A percentile compares a stretch with the other conserved stretches of the same genome.
Conservation (phyloP, 495 filamentous ascomycete species). For the Aspergillus ostianus region DNA sequence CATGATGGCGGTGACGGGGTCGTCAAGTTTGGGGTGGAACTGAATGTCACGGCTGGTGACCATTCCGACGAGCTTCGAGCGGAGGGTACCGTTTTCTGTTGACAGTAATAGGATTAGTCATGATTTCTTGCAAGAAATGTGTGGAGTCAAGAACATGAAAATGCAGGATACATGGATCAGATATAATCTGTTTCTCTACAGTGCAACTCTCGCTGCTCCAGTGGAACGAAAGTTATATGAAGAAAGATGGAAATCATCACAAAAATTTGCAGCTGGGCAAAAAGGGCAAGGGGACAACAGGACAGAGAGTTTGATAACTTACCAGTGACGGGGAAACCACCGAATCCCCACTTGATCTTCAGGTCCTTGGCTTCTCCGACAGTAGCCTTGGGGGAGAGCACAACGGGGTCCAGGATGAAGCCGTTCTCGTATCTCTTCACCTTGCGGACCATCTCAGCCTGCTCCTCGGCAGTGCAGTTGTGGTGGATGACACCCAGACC, state of each 20-base stretch:
- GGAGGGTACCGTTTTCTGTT: constrained; percentile 84
- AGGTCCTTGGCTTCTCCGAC: constrained; percentile 87
- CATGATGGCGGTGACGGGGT: constrained; percentile 88
- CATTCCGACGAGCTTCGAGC: constrained; percentile 93
- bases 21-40: constrained; percentile 70
- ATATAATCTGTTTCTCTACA: constrained; percentile 68
- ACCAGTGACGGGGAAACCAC: constrained; percentile 98
- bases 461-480: constrained; percentile 92
- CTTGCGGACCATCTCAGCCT: constrained; percentile 98
- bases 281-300: constrained; percentile 14
- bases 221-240: constrained; percentile 99
- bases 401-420: constrained; percentile 95
- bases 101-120: constrained; percentile 18
- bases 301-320: constrained; percentile 38
- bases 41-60: constrained; percentile 97
- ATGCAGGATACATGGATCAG: constrained; percentile 28
- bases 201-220: constrained; percentile 77
- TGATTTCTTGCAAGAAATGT: constrained; percentile 25
- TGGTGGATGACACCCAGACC: constrained; percentile 98
- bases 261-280: constrained; percentile 24
- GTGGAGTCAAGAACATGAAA: constrained; percentile 10
- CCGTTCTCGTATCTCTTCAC: constrained; percentile 99
- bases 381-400: constrained; percentile 82
- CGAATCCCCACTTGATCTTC: constrained; percentile 98
- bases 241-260: constrained; percentile 71